These are phyloP conservation scores for Zymoseptoria pseudotritici DNA, from an alignment of 2,329 filamentous ascomycete genomes.

Conservation along the genomic window DNA sequence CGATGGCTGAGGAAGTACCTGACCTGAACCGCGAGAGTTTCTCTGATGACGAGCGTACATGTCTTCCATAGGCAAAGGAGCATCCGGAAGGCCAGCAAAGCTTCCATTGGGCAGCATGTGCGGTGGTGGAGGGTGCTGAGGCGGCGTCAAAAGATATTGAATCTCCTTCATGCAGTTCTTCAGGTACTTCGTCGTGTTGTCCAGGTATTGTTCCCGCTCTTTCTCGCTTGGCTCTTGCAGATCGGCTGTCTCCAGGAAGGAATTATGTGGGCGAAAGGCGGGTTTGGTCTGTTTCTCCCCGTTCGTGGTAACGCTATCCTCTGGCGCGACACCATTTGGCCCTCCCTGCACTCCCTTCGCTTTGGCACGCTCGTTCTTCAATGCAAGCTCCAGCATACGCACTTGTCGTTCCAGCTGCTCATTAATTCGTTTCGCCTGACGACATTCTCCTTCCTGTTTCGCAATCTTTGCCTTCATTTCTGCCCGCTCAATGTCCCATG, in stretches of 20 bases:
- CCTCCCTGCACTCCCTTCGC: slow-evolving; percentile 30
- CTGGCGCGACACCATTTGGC: slow-evolving; percentile 25
- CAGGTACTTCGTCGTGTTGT: slow-evolving; percentile 56
- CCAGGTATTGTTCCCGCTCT: slow-evolving; percentile 52
- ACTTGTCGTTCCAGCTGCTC: slow-evolving; percentile 88
- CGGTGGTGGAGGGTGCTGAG: slow-evolving; percentile 53
- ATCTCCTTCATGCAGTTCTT: slow-evolving; percentile 62
- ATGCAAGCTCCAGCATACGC: slow-evolving; percentile 75
- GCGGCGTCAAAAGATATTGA: slow-evolving; percentile 60
- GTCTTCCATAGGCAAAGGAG: slow-evolving; percentile 51
- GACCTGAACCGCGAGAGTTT: slow-evolving; percentile 25
- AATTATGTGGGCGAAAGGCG: slow-evolving; percentile 40
- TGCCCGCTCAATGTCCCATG: slow-evolving; percentile 97
- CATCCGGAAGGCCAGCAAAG: slow-evolving; percentile 38
- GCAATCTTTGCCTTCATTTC: slow-evolving; percentile 99
- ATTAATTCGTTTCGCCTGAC: slow-evolving; percentile 80
- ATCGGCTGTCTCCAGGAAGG: slow-evolving; percentile 45
- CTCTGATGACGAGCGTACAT: slow-evolving; percentile 51
- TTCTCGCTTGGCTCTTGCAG: slow-evolving; percentile 39
- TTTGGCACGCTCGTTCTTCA: slow-evolving; percentile 74
- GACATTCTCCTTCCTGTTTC: slow-evolving; percentile 79
- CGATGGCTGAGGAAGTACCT: slow-evolving; percentile 29
- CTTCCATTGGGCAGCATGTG: slow-evolving; percentile 32
- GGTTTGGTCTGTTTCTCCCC: slow-evolving; percentile 23
- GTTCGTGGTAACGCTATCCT: slow-evolving; percentile 9